Evolutionary conservation across 768 basidiomycete species (phyloP), one percentile per base, ranked within the genome.

Genomic region (Lactarius akahatsu): DNA sequence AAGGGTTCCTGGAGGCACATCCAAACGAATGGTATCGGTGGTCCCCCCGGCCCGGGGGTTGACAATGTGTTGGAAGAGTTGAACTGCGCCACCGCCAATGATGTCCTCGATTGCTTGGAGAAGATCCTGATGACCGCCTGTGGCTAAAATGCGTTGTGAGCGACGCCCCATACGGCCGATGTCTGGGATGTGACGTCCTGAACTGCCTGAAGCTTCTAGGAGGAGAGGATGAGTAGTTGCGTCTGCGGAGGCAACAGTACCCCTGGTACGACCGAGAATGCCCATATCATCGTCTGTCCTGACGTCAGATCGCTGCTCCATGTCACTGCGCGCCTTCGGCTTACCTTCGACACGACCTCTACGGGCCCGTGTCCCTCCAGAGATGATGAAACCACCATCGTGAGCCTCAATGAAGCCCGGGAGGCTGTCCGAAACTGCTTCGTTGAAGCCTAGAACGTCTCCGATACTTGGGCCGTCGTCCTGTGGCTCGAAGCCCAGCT

Each of bases 31-130:
- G 18, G 87, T 84, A 71, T 92, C 90, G 6, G 83, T 77, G 28
- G 77, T 81, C 40, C 80, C 82, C 52, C 81, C 82, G 18, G 65
- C 81, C 20, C 82, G 80, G 32, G 85, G 85, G 58, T 84, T 80
- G 71, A 96, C 84, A 56, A 96, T 82, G 57, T 94, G 90, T 62
- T 95, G 90, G 71, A 97, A 84, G 32, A 95, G 80, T 72, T 95
- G 93, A 20, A 89, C 82, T 9, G 91, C 91, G 30, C 91, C 90
- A 11, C 86, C 86, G 0, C 92, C 91, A 62, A 96, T 86, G 62
- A 94, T 85, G 65, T 89, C 86, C 67, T 94, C 89, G 52, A 97
- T 86, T 18, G 87, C 90, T 66, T 89, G 86, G 28, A 92, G 77
- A 52, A 94, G 79, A 56, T 90, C 88, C 45, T 75, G 72, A 47